Evolutionary conservation across 352 stramenopile genomes (phyloP).

Genomic region (Globisporangium paroecandrum): DNA sequence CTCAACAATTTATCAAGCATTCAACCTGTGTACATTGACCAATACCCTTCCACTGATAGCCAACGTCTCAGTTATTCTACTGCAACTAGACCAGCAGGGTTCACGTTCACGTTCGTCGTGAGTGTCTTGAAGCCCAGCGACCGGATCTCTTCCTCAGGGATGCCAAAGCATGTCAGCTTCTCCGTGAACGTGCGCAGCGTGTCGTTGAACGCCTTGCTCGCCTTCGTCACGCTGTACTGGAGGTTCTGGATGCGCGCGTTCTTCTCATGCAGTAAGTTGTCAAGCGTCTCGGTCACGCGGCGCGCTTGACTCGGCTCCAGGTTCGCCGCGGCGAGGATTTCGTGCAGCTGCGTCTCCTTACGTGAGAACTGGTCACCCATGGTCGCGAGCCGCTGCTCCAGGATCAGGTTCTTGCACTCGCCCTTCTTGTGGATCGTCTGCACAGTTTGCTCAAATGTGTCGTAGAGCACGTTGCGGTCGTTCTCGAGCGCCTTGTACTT

Average conservation of each 20-base stretch:
- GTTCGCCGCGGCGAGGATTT: conserved; percentile 68
- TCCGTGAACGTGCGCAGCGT: conserved; percentile 66
- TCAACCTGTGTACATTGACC: background rate
- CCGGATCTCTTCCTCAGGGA: conserved; percentile 72
- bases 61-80: conserved; percentile 18
- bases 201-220: conserved; percentile 79
- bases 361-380: conserved; percentile 77
- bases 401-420: conserved; percentile 89
- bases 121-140: conserved; percentile 59
- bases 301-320: conserved; percentile 68
- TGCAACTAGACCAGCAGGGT: conserved; percentile 69
- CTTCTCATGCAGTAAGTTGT: conserved; percentile 54
- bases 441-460: conserved; percentile 89
- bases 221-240: conserved; percentile 66
- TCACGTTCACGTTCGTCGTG: conserved; percentile 50
- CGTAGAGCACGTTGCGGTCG: conserved; percentile 88
- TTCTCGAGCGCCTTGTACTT: conserved; percentile 76
- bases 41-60: too few relatives aligned
- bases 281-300: conserved; percentile 65
- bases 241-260: conserved; percentile 57
- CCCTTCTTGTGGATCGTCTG: conserved; percentile 87
- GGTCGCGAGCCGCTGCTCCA: conserved; percentile 77
- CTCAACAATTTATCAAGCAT: background rate
- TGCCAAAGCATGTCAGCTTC: conserved; percentile 63
- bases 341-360: conserved; percentile 67